Base-by-base conservation (phyloP, 305 asterid species). In the Vinca major region DNA sequence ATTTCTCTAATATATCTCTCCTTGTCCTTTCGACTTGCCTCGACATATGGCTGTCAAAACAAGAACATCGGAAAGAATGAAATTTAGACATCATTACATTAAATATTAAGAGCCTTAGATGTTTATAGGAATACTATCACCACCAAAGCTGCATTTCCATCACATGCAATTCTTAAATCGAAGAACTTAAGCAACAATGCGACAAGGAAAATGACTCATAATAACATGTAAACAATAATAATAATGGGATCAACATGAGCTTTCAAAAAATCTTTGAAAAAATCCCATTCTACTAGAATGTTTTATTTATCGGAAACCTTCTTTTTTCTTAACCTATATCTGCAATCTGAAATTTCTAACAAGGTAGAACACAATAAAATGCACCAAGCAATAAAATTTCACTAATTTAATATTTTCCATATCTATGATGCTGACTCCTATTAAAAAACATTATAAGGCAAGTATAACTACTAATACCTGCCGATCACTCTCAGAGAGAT, bases 401-500 rank as follows among this genome's bases (percentile, higher is more conserved):
- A 48, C 65, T 13, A 17, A 48, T 16, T 17, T 37, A 36, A 50
- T 3, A 14, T 13, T 14, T 19, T 10, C 51, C 3, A 47, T 50
- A 50, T 50, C 17, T 36, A 13, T 36, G 53, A 36, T 16, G 61
- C 60, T 36, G 3, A 33, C 45, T 21, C 2, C 69, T 65, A 65
- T 7, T 9, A 50, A 12, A 66, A 16, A 4, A 36, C n/a, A 36
- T 1, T 21, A 33, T 40, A 21, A 7, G 41, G 44, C 19, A 65
- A 61, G 55, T 40, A 57, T 89, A 87, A 92, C 92, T 61, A 73
- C 71, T 82, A 79, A 19, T 89, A 87, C 95, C 92, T 64, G 74
- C 71, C 83, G 80, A 19, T 85, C 91, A 49, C 69, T 66, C 52
- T 75, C 76, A 5, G 89, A 48, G 16, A 89, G 87, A 45, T 68